These are phyloP conservation scores for Mallotus japonicus DNA, from an alignment of 441 rosid genomes.

Conservation along the genomic window DNA sequence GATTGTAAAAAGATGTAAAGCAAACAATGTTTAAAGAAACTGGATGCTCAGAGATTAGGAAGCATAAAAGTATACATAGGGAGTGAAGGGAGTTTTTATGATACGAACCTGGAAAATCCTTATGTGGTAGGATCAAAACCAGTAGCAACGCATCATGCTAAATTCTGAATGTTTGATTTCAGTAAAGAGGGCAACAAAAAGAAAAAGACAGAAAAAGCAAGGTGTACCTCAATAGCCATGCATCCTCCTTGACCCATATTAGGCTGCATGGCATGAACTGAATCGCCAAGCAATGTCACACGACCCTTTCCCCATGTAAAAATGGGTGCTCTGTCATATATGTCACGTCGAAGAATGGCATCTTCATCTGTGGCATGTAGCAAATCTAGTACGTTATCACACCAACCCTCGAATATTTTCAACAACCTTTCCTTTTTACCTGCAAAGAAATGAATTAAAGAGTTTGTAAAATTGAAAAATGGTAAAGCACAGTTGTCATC, in stretches of 20 bases:
- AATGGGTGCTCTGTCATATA: conserved; percentile 69
- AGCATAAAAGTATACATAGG: background rate
- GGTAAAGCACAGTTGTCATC: background rate
- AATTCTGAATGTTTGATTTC: background rate
- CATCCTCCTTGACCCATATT: conserved; percentile 96
- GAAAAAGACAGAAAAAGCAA: conserved; percentile 11
- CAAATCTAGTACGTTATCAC: conserved; percentile 81
- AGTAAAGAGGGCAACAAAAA: background rate
- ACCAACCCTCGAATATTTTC: conserved; percentile 84
- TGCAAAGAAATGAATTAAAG: conserved; percentile 29
- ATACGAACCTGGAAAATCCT: background rate
- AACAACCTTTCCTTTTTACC: conserved; percentile 78
- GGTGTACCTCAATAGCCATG: conserved; percentile 88
- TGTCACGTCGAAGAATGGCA: conserved; percentile 80
- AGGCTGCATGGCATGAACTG: conserved; percentile 96
- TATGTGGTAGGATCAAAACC: background rate
- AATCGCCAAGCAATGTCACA: conserved; percentile 90
- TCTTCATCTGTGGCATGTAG: conserved; percentile 71
- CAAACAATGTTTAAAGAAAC: background rate
- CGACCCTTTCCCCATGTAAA: conserved; percentile 88
- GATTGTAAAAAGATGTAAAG: background rate
- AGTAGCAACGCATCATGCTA: background rate
- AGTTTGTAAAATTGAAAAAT: background rate
- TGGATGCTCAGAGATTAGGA: background rate
- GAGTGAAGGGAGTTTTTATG: background rate